A percentile compares a stretch with the other conserved stretches of the same genome.
Evolutionary conservation across 129 eudicot species (phyloP).

Genomic region (Cynara cardunculus): DNA sequence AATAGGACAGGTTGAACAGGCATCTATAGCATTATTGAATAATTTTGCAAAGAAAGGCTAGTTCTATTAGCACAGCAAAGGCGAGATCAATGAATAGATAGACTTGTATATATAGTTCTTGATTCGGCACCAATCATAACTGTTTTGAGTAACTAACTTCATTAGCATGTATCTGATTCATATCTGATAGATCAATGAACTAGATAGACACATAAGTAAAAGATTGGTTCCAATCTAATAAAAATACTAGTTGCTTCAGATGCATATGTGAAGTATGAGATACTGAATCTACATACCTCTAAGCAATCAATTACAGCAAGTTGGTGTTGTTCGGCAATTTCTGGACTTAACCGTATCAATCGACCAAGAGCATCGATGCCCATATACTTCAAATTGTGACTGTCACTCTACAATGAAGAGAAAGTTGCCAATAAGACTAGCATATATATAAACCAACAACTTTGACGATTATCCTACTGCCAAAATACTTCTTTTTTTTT

Average conservation of each 20-base stretch:
- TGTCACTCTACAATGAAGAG: slow-evolving; percentile 71
- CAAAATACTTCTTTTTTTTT: not conserved
- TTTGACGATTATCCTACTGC: not conserved
- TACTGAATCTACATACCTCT: slow-evolving; percentile 60
- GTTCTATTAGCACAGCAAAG: not conserved
- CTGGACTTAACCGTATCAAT: slow-evolving; percentile 88
- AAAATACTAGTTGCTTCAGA: slow-evolving; percentile 1
- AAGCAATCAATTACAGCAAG: slow-evolving; percentile 99
- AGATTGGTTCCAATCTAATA: not conserved
- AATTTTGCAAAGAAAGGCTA: not conserved
- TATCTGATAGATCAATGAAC: not conserved
- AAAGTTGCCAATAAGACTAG: slow-evolving; percentile 1
- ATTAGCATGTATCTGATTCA: not conserved
- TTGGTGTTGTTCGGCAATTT: slow-evolving; percentile 98
- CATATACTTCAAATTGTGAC: slow-evolving; percentile 92
- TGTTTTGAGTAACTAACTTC: not conserved
- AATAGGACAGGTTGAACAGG: not conserved
- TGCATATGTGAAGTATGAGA: not conserved
- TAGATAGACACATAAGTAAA: not conserved
- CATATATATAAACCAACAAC: not conserved
- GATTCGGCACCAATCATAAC: not conserved
- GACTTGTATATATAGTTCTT: too few species aligned
- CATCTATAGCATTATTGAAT: not conserved
- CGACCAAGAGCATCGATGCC: slow-evolving; percentile 98
- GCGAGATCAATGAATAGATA: not conserved